Evolutionary conservation across 73 alveolate species (phyloP), one percentile per base, ranked within the genome.

Genomic region (Durusdinium trenchii): DNA sequence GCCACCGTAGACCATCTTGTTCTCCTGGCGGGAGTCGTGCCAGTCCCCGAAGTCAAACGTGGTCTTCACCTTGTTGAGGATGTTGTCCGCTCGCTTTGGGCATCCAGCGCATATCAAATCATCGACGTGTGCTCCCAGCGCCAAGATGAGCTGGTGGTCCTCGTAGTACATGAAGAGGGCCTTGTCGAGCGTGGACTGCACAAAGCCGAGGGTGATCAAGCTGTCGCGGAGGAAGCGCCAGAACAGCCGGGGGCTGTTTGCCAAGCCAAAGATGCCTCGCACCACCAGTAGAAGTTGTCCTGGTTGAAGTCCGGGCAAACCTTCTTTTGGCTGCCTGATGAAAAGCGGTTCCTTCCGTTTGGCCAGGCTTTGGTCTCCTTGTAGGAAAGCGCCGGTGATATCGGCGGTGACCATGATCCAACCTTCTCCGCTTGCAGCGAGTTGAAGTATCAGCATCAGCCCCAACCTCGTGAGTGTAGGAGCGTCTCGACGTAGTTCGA

Each of bases 311-410:
- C 95, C 95, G 0, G 96, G 96, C 20, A 64, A 69, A 1, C 96
- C 86, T 47, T 89, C 86, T 3, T 48, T 43, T 0, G 96, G 96
- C 20, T 89, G 96, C 35, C 96, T 48, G 28, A 89, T 48, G 38
- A 43, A 89, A 2, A 89, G 69, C 1, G 96, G 48, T 28, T 62
- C 73, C 42, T 43, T 18, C 0, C 96, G 47, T 51, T 51, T 62
- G 54, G 96, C 45, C n/a, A 89, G n/a, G 14, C 18, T 14, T 38
- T 64, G 96, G 42, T 67, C 62, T 3, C 96, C 96, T 67, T 89
- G 96, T 23, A 89, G 50, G 71, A 89, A 89, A 1, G 96, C 96
- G 6, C 86, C 96, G 35, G 86, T 62, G 42, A 67, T 67, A 86
- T 61, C 96, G 0, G 71, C 64, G 40, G 36, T 67, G 46, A 87